Conservation (phyloP, 352 stramenopile genomes). For the Pythium angustatum region DNA sequence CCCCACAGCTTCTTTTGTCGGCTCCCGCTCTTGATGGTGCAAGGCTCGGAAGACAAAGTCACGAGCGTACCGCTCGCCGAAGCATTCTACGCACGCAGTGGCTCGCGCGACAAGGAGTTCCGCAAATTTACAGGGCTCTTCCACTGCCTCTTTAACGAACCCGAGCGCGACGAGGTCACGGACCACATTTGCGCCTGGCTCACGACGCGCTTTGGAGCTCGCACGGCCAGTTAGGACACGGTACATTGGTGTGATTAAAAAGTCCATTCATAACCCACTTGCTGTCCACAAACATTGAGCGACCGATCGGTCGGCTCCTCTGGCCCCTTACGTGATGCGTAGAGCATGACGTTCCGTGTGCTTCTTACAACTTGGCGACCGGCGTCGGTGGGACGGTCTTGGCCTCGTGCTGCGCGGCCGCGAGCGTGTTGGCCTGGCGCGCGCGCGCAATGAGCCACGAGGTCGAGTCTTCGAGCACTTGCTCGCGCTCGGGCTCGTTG, state of each 20-base stretch:
- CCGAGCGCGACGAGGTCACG: conserved; percentile 34
- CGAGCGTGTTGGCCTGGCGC: conserved; percentile 10
- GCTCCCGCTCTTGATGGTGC: conserved; percentile 19
- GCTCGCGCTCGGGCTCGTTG: conserved; percentile 57
- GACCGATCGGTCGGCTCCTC: too few species aligned
- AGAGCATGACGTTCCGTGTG: too few species aligned
- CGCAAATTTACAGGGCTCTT: conserved; percentile 50
- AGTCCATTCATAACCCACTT: too few species aligned
- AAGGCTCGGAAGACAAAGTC: conserved; percentile 26
- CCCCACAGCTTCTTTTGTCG: conserved; percentile 1
- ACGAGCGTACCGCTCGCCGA: conserved; percentile 36
- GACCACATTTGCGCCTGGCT: conserved; percentile 8
- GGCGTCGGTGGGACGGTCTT: conserved; percentile 1
- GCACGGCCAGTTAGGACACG: neutral
- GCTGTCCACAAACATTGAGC: too few species aligned
- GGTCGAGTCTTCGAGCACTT: conserved; percentile 48
- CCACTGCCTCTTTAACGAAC: conserved; percentile 63
- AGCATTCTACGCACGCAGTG: conserved; percentile 43
- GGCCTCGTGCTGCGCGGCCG: conserved; percentile 8
- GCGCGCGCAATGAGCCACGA: conserved; percentile 34
- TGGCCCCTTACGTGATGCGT: too few species aligned
- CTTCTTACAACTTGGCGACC: conserved; percentile 7
- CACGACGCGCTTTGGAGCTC: neutral
- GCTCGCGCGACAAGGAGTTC: conserved; percentile 55
- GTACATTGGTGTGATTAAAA: too few species aligned